Percentiles rank a stretch among this genome's conserved stretches.
These are phyloP conservation scores for Trichoderma reesei DNA, from an alignment of 495 filamentous ascomycete genomes.

Conservation along the genomic window DNA sequence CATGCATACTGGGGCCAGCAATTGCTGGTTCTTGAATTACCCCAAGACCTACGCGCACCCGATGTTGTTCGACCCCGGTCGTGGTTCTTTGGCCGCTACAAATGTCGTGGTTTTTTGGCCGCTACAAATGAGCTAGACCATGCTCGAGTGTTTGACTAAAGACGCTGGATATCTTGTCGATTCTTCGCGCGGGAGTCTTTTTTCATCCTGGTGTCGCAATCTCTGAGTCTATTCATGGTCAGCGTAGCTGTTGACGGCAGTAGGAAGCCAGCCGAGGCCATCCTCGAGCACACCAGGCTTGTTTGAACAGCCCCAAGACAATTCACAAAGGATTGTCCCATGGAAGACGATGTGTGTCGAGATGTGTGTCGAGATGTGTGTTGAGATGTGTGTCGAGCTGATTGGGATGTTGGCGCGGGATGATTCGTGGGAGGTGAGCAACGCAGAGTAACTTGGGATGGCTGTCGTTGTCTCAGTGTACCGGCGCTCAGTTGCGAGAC, in stretches of 20 bases:
- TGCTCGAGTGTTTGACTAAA: conserved; percentile 40
- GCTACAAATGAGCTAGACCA: conserved; percentile 27
- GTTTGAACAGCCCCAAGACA: background rate
- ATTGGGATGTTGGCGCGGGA: background rate
- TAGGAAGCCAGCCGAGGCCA: background rate
- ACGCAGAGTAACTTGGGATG: background rate
- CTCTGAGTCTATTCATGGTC: conserved; percentile 39
- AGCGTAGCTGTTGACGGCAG: conserved; percentile 19
- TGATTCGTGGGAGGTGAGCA: background rate
- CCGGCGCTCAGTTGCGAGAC: too few relatives aligned
- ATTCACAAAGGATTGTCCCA: background rate
- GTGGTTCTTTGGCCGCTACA: too few relatives aligned
- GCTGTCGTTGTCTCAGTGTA: background rate
- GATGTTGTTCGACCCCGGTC: conserved; percentile 36
- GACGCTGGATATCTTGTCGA: conserved; percentile 39
- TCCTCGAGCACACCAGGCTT: background rate
- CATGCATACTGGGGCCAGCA: background rate
- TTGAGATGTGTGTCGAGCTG: background rate
- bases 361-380: too few relatives aligned
- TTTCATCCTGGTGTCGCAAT: conserved; percentile 34
- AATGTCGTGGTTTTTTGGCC: conserved; percentile 28
- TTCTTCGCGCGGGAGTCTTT: conserved; percentile 35
- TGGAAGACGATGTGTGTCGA: too few relatives aligned
- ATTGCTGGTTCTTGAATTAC: conserved; percentile 14
- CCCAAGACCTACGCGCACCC: conserved; percentile 31